Conservation (phyloP, 768 basidiomycete species). For the Tulasnella sp. region DNA sequence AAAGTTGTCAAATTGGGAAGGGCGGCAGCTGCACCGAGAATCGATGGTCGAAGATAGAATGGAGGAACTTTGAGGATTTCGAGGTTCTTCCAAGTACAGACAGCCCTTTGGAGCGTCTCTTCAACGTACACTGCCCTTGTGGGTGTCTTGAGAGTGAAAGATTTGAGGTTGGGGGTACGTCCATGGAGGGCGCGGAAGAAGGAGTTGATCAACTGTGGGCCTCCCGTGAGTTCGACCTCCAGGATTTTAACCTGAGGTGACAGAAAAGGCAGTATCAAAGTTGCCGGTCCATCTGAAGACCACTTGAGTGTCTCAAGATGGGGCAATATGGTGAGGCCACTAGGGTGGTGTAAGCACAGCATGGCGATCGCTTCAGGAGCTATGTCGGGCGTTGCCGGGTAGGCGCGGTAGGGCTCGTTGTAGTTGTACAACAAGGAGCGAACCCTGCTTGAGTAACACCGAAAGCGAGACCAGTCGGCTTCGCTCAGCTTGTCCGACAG, state of each 20-base stretch:
- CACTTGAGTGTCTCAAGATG: neutral
- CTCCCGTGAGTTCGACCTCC: neutral
- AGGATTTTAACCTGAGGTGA: neutral
- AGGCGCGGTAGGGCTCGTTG: neutral
- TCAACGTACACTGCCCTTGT: neutral
- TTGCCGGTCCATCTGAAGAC: neutral
- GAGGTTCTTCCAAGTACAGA: neutral
- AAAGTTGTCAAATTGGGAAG: neutral
- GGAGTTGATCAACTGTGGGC: neutral
- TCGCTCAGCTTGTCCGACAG: neutral
- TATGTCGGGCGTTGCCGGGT: neutral
- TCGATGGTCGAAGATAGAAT: neutral
- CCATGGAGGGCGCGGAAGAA: neutral
- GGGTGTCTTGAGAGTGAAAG: neutral
- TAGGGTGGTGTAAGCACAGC: neutral
- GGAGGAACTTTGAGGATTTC: neutral
- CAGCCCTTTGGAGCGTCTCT: neutral
- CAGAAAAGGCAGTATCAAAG: neutral
- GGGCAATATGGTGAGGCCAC: neutral
- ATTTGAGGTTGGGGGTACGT: neutral
- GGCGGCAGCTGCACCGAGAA: neutral
- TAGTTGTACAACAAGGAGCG: neutral
- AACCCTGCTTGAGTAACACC: neutral
- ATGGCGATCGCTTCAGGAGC: neutral
- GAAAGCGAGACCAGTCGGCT: neutral